Conservation (phyloP, 2,329 filamentous ascomycete species). For the Scytalidium lignicola region DNA sequence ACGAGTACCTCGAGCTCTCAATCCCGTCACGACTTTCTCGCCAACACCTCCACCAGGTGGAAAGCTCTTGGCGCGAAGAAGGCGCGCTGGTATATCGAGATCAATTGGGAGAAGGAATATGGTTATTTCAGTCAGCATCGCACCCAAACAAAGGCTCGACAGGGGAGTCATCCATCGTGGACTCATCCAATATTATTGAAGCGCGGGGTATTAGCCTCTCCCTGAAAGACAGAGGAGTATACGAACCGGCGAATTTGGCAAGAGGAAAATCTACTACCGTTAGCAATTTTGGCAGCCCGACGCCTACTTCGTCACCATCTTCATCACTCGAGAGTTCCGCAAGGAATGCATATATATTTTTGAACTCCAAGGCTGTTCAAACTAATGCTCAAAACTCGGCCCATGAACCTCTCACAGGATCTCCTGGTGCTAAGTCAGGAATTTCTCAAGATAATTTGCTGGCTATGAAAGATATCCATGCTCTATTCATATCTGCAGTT, state of each 20-base stretch:
- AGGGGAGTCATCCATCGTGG: constrained; percentile 5
- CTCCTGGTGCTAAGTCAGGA: constrained; percentile 17
- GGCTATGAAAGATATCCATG: constrained; percentile 24
- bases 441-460: constrained; percentile 10
- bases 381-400: constrained; percentile 14
- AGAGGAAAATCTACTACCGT: constrained; percentile 14
- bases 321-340: constrained; percentile 20
- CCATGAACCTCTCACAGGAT: constrained; percentile 18
- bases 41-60: constrained; percentile 22
- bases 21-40: constrained; percentile 11
- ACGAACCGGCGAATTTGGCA: constrained; percentile 24
- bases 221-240: constrained; percentile 20
- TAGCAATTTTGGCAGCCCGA: constrained; percentile 16
- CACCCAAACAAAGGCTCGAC: constrained; percentile 4
- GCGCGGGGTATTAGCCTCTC: constrained; percentile 15
- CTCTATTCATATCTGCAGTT: constrained; percentile 28
- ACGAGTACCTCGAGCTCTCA: constrained; percentile 26
- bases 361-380: constrained; percentile 21
- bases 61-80: constrained; percentile 22
- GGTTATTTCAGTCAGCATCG: constrained; percentile 19
- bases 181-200: constrained; percentile 10
- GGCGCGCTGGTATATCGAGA: constrained; percentile 25
- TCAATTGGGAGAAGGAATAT: constrained; percentile 22
- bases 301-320: constrained; percentile 23
- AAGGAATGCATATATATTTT: constrained; percentile 19